These are phyloP conservation scores for Clavispora santaluciae DNA, from an alignment of 805 yeast genomes.

Conservation along the genomic window DNA sequence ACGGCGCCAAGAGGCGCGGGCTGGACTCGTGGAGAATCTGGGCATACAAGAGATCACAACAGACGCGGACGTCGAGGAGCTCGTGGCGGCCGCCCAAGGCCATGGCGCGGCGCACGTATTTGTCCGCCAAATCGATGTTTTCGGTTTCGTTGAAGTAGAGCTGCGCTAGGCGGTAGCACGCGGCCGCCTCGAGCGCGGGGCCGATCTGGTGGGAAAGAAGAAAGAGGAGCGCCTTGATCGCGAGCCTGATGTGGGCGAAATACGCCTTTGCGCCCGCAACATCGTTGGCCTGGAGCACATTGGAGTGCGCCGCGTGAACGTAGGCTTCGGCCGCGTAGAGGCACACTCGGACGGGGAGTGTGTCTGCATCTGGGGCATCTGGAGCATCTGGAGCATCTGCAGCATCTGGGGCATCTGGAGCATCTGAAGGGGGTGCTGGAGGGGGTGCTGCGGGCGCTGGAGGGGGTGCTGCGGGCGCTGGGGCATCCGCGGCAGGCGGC, in stretches of 20 bases:
- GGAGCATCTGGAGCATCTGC: neutral
- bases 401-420: too few relatives aligned
- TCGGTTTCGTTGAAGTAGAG: conserved; percentile 39
- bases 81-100: conserved; percentile 25
- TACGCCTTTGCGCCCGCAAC: conserved; percentile 8
- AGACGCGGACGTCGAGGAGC: conserved; percentile 17
- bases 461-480: too few relatives aligned
- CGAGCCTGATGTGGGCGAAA: conserved; percentile 9
- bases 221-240: conserved; percentile 10
- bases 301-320: conserved; percentile 10
- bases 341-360: conserved; percentile 8
- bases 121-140: conserved; percentile 37
- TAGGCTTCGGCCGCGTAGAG: conserved; percentile 9
- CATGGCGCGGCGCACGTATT: conserved; percentile 28
- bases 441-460: too few relatives aligned
- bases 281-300: conserved; percentile 11
- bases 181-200: conserved; percentile 26
- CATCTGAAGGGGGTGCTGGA: too few relatives aligned
- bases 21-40: conserved; percentile 28
- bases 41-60: conserved; percentile 33
- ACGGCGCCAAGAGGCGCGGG: conserved; percentile 4
- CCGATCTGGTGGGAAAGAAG: conserved; percentile 17
- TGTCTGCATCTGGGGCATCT: neutral
- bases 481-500: too few relatives aligned
- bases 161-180: conserved; percentile 33